Percentiles rank a stretch among this genome's conserved stretches.
phyloP scores from a whole-genome alignment of 202 grass and related monocot genomes.

The Brachypodium distachyon region DNA sequence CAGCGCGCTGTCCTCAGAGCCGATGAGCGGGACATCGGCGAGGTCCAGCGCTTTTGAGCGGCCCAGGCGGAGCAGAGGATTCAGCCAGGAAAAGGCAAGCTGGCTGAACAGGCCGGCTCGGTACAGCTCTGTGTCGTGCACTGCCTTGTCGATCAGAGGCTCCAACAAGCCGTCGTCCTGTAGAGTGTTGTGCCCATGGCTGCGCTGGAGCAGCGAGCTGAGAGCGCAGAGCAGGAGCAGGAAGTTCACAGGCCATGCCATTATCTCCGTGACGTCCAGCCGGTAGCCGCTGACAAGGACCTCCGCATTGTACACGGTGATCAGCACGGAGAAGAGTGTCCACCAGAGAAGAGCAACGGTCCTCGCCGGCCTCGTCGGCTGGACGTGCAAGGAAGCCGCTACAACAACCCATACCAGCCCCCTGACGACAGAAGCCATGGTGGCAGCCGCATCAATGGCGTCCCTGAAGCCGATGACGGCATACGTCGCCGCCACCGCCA shows the following conservation, averaged over 20 bases:
- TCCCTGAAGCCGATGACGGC: conserved; percentile 2
- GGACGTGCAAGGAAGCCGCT: conserved; percentile 51
- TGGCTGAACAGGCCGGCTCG: conserved; percentile 38
- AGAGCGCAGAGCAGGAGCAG: conserved; percentile 49
- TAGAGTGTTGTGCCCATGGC: neutral
- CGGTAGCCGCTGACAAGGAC: neutral
- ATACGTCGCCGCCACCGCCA: conserved; percentile 26
- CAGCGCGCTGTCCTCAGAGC: conserved; percentile 44
- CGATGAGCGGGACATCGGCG: conserved; percentile 58
- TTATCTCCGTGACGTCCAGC: conserved; percentile 23
- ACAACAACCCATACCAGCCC: conserved; percentile 48
- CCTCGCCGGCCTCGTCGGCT: conserved; percentile 21
- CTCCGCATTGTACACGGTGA: conserved; percentile 51
- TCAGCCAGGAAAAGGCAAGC: conserved; percentile 83
- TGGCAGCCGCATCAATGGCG: neutral
- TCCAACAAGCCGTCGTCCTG: conserved; percentile 15
- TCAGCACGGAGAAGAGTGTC: conserved; percentile 48
- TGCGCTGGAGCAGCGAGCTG: neutral
- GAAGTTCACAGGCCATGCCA: conserved; percentile 56
- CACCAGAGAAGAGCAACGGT: conserved; percentile 52
- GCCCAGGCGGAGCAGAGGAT: conserved; percentile 63
- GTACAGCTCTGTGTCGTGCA: conserved; percentile 29
- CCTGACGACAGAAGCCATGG: conserved; percentile 31
- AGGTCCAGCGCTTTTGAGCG: conserved; percentile 52
- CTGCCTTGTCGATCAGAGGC: conserved; percentile 28